Evolutionary conservation across 208 protist species (phyloP), one percentile per base, ranked within the genome.

Genomic region (Crithidia fasciculata): DNA sequence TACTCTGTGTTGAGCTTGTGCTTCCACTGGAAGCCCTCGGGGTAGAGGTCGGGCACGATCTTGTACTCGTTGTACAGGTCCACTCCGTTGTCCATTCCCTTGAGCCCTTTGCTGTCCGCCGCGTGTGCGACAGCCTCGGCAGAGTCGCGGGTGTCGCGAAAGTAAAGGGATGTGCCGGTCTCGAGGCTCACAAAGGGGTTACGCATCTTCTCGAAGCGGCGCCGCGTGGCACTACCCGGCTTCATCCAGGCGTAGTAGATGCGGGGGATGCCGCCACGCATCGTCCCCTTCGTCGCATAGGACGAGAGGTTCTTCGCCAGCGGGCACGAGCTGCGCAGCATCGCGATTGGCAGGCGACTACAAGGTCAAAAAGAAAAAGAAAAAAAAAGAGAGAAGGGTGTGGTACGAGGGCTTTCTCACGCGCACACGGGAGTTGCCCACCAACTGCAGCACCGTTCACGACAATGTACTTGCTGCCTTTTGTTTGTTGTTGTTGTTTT

Each of bases 241-340:
- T 87, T 90, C 94, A 97, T 97, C 92, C 94, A 97, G 16, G 79
- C 75, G 70, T 97, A 97, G 78, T 97, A 97, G 72, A 97, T 96
- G 78, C 94, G 94, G 5, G 94, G 94, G 62, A 97, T 90, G 44
- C 94, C 94, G 64, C 94, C 94, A 16, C 91, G 85, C 94, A 96
- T 96, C 59, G 90, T 93, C 12, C 94, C 94, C 78, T 93, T 98
- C 63, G 93, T 81, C 76, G 86, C 85, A 73, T 86, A 96, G 60
- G 93, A 97, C 65, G 85, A 93, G 9, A 95, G 84, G 79, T 97
- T 97, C 79, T 92, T 95, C 39, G 74, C 59, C 43, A 69, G 53
- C 19, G 79, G 75, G 13, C 36, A 44, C 9, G 86, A 87, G 6
- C 55, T 50, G 52, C 72, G 87, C 55, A 93, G 72, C 92, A 95